Base-by-base conservation (phyloP, 768 basidiomycete species). In the Sporobolomyces phaffii region DNA sequence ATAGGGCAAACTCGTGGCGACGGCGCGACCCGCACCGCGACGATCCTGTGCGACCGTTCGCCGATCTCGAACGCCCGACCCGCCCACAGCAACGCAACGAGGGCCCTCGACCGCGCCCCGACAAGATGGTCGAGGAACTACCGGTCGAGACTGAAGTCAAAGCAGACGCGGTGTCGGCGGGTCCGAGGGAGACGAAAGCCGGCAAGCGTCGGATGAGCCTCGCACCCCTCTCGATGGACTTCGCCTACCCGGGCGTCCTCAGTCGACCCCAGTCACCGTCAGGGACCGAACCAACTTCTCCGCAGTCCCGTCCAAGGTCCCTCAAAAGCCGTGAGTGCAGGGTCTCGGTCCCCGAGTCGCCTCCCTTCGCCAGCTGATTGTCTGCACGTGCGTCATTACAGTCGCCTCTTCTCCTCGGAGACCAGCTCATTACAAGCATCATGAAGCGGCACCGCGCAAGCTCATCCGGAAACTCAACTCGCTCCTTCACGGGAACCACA, bases 381-480 rank as follows among this genome's bases (percentile, higher is more conserved):
- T 26, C 47, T 43, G 10, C n/a, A n/a, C n/a, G n/a, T n/a, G n/a
- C n/a, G n/a, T n/a, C 38, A 17, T 38, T 9, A 38, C 38, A 9
- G 17, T 38, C 52, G 51, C 28, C 4, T 1, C 52, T 4, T 62
- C 65, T 22, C 53, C 59, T 2, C 40, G 24, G 13, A 61, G 62
- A 10, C 26, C 22, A 3, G n/a, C 18, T 5, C 61, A 54, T 38
- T 68, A 62, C 50, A 44, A 50, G 43, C 66, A 68, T 36, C 66
- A 53, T 26, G 61, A 68, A 45, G 43, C 66, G 0, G 61, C 49
- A 0, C 61, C 66, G 5, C 18, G 44, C 0, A 56, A 50, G 1
- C 50, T 68, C 0, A 44, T 68, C 29, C 33, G 44, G 5, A 56
- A 57, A 8, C 56, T 68, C 18, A 47, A 52, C 47, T 33, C 49